Base-by-base conservation (phyloP, 768 basidiomycete species). In the Lentinula edodes region DNA sequence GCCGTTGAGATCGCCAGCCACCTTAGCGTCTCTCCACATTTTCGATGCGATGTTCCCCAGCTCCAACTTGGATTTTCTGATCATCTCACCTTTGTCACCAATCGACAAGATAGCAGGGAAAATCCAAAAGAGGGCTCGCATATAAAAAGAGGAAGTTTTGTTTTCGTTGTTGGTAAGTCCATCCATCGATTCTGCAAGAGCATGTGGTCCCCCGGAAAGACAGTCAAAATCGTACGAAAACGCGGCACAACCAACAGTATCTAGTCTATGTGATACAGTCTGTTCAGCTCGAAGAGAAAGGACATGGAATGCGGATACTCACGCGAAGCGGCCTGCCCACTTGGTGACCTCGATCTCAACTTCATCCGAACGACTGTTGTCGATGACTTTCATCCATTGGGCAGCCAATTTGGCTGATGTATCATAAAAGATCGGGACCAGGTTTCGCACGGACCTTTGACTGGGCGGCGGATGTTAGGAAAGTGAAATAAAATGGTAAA, bases 271-370 rank as follows among this genome's bases (percentile, higher is more conserved):
- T 54, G 16, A 53, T 18, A 46, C 16, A 34, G 28, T 23, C 38
- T 16, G 7, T 4, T 12, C 54, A 55, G 35, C 20, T 45, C 10
- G 20, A 16, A 16, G 12, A 15, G 20, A 28, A 28, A 36, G 34
- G 61, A 60, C 16, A 38, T 16, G 56, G 20, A 5, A 9, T 18
- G 39, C 36, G 10, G 35, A 35, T 8, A 72, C 81, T 68, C 67
- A 84, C 85, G 85, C 83, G 66, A 83, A 86, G 57, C 84, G 79
- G 39, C 82, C 81, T 5, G 84, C 79, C 85, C 84, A 86, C 59
- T 79, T 71, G 1, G 84, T 83, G 42, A 83, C 67, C 66, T 87
- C 84, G 51, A 86, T 80, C 46, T 80, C 78, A 9, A 74, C 68
- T 69, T 80, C 72, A 20, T 78, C 68, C 35, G 66, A 63, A 23